phyloP scores from a whole-genome alignment of 1,139 yeast genomes.

The Saccharomyces uvarum region DNA sequence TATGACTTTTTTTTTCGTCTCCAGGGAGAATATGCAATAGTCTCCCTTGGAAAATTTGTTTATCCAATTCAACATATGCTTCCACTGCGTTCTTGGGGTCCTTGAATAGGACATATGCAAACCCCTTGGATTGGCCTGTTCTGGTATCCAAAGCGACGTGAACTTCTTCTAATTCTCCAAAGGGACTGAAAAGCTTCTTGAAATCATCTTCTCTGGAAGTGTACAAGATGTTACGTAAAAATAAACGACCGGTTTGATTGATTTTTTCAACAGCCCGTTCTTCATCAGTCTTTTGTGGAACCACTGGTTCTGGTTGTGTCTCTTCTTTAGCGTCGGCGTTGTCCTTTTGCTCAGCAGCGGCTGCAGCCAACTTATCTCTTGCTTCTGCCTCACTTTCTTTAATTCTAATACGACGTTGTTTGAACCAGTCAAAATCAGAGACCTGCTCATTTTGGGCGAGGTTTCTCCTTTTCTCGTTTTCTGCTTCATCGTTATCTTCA shows the following conservation, averaged over 20 bases:
- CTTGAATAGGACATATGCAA: slow-evolving; percentile 72
- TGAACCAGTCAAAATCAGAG: slow-evolving; percentile 86
- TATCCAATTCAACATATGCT: slow-evolving; percentile 71
- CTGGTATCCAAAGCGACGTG: slow-evolving; percentile 88
- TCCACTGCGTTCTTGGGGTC: slow-evolving; percentile 62
- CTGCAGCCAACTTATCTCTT: slow-evolving; percentile 9
- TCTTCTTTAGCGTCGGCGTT: slow-evolving; percentile 3
- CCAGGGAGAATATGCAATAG: slow-evolving; percentile 84
- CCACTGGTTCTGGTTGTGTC: slow-evolving; percentile 9
- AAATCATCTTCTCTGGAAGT: slow-evolving; percentile 77
- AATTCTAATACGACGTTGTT: slow-evolving; percentile 67
- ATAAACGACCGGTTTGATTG: slow-evolving; percentile 68
- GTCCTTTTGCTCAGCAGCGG: slow-evolving; percentile 10
- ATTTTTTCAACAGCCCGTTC: slow-evolving; percentile 48
- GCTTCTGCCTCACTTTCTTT: slow-evolving; percentile 40
- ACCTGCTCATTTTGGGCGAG: slow-evolving; percentile 47
- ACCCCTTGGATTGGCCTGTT: slow-evolving; percentile 87
- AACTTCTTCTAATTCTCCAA: slow-evolving; percentile 64
- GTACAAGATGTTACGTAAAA: slow-evolving; percentile 79
- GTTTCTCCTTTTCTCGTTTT: background rate
- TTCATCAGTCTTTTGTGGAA: slow-evolving; percentile 33
- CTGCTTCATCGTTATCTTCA: slow-evolving; percentile 12
- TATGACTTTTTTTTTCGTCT: slow-evolving; percentile 67
- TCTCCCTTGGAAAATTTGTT: slow-evolving; percentile 90
- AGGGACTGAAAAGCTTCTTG: slow-evolving; percentile 38